These are phyloP conservation scores for Seminavis robusta DNA, from an alignment of 108 stramenopile species.

Conservation along the genomic window DNA sequence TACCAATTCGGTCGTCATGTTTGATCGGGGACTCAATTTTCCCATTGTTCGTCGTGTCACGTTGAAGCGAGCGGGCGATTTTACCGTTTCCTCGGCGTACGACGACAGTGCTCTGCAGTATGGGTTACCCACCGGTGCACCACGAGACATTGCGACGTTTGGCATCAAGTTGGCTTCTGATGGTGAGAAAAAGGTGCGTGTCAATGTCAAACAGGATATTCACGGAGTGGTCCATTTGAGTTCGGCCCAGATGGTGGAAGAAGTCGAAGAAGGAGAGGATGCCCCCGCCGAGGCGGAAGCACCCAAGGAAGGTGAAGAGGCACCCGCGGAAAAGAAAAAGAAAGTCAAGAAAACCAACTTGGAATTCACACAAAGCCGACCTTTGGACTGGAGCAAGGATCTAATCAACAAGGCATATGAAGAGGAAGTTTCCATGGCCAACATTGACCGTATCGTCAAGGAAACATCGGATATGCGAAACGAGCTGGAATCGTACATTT, in stretches of 20 bases:
- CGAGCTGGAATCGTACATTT: constrained; percentile 98
- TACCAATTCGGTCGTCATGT: constrained; percentile 86
- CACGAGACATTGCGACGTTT: constrained; percentile 63
- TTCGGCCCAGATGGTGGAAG: constrained; percentile 95
- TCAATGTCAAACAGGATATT: constrained; percentile 95
- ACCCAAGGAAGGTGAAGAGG: constrained; percentile 46
- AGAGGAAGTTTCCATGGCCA: constrained; percentile 83
- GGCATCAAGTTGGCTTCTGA: constrained; percentile 64
- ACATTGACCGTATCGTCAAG: constrained; percentile 85
- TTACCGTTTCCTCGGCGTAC: constrained; percentile 73
- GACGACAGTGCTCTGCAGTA: constrained; percentile 41
- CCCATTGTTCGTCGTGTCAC: constrained; percentile 94
- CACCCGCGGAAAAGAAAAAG: constrained; percentile 72
- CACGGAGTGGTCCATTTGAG: constrained; percentile 87
- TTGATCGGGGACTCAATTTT: constrained; percentile 87
- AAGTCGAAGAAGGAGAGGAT: constrained; percentile 76
- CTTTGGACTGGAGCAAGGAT: constrained; percentile 73
- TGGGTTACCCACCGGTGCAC: constrained; percentile 40
- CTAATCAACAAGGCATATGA: constrained; percentile 82
- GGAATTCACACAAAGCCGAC: constrained; percentile 59
- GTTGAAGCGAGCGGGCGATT: constrained; percentile 66
- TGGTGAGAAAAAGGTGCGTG: constrained; percentile 86
- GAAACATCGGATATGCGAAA: constrained; percentile 98
- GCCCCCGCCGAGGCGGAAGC: constrained; percentile 37
- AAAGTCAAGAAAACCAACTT: constrained; percentile 90